A percentile compares a stretch with the other conserved stretches of the same genome.
Conservation (phyloP, 371 early-diverging fungal species). For the Mortierella sp. region DNA sequence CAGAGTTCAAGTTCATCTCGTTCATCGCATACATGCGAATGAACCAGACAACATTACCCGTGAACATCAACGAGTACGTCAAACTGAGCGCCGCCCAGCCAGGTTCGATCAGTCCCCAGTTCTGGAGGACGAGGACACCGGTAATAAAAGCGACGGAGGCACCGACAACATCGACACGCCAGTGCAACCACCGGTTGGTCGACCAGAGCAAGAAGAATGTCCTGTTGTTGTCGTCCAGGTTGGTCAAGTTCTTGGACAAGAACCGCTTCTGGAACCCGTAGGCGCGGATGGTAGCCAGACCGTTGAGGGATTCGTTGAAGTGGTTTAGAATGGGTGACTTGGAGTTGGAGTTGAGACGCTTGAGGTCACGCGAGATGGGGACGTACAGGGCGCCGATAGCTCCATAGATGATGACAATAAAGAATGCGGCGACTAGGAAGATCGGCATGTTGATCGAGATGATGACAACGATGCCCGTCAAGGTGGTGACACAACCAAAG, state of each 20-base stretch:
- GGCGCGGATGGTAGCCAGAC: constrained; percentile 59
- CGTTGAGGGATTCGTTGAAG: constrained; percentile 77
- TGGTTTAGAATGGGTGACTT: constrained; percentile 84
- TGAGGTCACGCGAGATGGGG: constrained; percentile 82
- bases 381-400: constrained; percentile 74
- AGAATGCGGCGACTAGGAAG: constrained; percentile 64
- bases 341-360: constrained; percentile 84
- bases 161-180: constrained; percentile 82
- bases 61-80: constrained; percentile 76
- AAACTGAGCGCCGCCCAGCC: constrained; percentile 84
- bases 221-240: constrained; percentile 69
- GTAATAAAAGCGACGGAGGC: constrained; percentile 80
- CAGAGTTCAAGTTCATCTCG: constrained; percentile 73
- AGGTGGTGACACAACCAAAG: constrained; percentile 62
- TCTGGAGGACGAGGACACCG: constrained; percentile 59
- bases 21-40: constrained; percentile 84
- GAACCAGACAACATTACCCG: constrained; percentile 81
- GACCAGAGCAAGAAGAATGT: constrained; percentile 77
- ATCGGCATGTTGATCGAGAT: constrained; percentile 71
- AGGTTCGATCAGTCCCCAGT: constrained; percentile 62
- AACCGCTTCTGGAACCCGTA: constrained; percentile 64
- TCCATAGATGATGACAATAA: constrained; percentile 61
- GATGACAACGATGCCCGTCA: constrained; percentile 75
- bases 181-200: constrained; percentile 80
- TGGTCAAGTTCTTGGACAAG: constrained; percentile 58